Base-by-base conservation (phyloP, 768 basidiomycete genomes). In the Boletus sp. region DNA sequence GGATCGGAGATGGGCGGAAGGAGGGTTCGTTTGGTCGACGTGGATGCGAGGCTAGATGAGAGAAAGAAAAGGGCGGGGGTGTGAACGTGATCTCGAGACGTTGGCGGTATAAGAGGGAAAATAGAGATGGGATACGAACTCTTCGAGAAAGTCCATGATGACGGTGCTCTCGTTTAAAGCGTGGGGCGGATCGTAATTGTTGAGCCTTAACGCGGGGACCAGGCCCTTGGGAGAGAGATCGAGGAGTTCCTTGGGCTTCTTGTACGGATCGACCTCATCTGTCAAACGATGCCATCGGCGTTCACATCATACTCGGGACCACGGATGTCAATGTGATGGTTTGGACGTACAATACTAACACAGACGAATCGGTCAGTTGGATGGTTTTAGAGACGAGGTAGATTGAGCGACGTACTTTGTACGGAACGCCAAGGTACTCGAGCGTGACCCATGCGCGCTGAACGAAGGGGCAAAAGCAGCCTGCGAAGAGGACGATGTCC, bases 251-350 rank as follows among this genome's bases (percentile, higher is more conserved):
- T 81, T 69, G 0, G 90, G 88, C 60, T 92, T 93, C 71, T 83
- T 83, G 74, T 92, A 91, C 19, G 88, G 87, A 69, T 90, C 86
- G 29, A 90, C 86, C 70, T 90, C 88, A 61, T 86, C 88, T 90
- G 54, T 50, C 37, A 27, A 32, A 21, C 5, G 23, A 23, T 7
- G 13, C 13, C 13, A 51, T 39, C 6, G 21, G 32, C 15, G 33
- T 47, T 40, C 40, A 27, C 21, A 9, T 21, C 25, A 59, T 53
- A 11, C 45, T 27, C 35, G 10, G 15, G 10, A n/a, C 4, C 5
- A 41, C 2, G 34, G 4, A 17, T 23, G n/a, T 32, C 44, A 5
- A 32, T 11, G 14, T 4, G 14, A 47, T 42, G n/a, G 6, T 34
- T 39, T 34, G 27, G 35, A 67, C 70, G 60, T 54, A 79, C 76